Evolutionary conservation across 2,329 filamentous ascomycete genomes (phyloP).

Genomic region (Aspergillus fijiensis): DNA sequence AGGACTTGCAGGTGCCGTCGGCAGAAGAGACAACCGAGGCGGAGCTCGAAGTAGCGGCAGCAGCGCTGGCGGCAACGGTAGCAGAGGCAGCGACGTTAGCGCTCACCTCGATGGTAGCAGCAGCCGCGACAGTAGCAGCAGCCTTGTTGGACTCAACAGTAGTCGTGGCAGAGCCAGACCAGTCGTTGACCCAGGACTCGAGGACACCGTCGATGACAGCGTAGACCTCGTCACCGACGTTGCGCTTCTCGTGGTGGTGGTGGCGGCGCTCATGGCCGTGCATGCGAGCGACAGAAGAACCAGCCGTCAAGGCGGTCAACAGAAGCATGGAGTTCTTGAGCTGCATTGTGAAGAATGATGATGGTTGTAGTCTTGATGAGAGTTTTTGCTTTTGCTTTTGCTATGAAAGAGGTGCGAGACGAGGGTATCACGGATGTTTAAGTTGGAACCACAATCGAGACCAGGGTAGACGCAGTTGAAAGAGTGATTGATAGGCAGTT

Average conservation of each 20-base stretch:
- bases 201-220: slow-evolving; percentile 36
- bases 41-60: slow-evolving; percentile 13
- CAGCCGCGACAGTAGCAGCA: slow-evolving; percentile 8
- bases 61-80: slow-evolving; percentile 15
- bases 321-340: slow-evolving; percentile 40
- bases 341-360: slow-evolving; percentile 32
- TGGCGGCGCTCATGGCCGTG: slow-evolving; percentile 43
- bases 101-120: slow-evolving; percentile 15
- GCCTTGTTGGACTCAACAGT: slow-evolving; percentile 12
- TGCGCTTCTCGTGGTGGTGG: slow-evolving; percentile 35
- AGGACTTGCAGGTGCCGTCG: slow-evolving; percentile 16
- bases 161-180: slow-evolving; percentile 25
- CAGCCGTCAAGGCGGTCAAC: slow-evolving; percentile 38
- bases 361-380: not conserved
- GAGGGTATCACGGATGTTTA: slow-evolving; percentile 8
- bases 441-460: not conserved
- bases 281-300: slow-evolving; percentile 36
- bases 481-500: slow-evolving; percentile 9
- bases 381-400: slow-evolving; percentile 2
- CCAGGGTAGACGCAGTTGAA: slow-evolving; percentile 10
- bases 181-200: slow-evolving; percentile 39
- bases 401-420: not conserved
- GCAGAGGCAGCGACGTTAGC: slow-evolving; percentile 14
- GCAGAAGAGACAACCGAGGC: slow-evolving; percentile 17
- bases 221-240: slow-evolving; percentile 32